Evolutionary conservation across 768 basidiomycete genomes (phyloP), one percentile per base, ranked within the genome.

Genomic region (Boletus subcaerulescens): DNA sequence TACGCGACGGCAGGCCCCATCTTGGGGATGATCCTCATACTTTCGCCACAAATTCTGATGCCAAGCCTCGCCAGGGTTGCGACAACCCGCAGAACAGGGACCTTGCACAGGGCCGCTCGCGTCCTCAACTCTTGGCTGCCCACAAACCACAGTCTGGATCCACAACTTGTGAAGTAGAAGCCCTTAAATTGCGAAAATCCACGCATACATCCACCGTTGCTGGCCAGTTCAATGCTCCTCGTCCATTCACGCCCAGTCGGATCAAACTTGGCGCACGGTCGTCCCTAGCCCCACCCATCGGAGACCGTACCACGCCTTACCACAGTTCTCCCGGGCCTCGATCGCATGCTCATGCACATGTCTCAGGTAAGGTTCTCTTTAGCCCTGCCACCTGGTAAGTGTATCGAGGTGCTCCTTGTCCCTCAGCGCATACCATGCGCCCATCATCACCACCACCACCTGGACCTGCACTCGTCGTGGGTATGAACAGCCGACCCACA

Each of bases 141-240:
- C 36, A 14, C 12, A 38, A 31, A 24, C 14, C 20, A 3, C 49
- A 32, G 3, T 11, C 41, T 20, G 40, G 14, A 31, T 18, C 49
- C 32, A 13, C 49, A 12, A 5, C 35, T 6, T n/a, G 9, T 8
- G 32, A 24, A 24, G 24, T 24, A 24, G 24, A 24, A 12, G 2
- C 45, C n/a, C 3, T 26, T 17, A 36, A 43, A 44, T 14, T 13
- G 24, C 41, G 10, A 32, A 29, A 42, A 38, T 8, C 26, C 1
- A 38, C 60, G 65, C 65, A 65, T 66, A 60, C 38, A 65, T 5
- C 54, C 55, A 48, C 44, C 40, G 18, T 17, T 29, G 24, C 41
- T 7, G 22, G 38, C 3, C 29, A 35, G 26, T 12, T 26, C 12
- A 36, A 13, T 32, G 36, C 15, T 41, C 7, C 39, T 14, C 40